Percentiles rank a stretch among this genome's conserved stretches.
Conservation (phyloP, 805 yeast genomes). For the Limtongia smithiae region DNA sequence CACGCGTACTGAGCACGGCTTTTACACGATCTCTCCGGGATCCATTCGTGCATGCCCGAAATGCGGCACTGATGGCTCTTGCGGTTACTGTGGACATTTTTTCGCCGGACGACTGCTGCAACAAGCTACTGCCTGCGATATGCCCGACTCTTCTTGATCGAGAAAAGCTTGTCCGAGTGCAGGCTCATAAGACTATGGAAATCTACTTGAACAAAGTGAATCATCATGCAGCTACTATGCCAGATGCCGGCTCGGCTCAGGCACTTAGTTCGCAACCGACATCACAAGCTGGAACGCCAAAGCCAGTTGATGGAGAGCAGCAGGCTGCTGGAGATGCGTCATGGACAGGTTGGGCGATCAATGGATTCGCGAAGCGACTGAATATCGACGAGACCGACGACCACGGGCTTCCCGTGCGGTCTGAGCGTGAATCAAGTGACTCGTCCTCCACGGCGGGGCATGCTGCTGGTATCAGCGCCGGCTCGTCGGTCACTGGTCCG, state of each 20-base stretch:
- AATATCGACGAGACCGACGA: constrained; percentile 17
- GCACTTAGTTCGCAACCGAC: constrained; percentile 19
- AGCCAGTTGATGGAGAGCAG: constrained; percentile 1
- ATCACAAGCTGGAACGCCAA: constrained; percentile 14
- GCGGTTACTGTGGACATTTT: constrained; percentile 61
- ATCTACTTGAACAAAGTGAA: constrained; percentile 55
- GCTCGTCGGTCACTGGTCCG: constrained; percentile 7
- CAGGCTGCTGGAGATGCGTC: constrained; percentile 9
- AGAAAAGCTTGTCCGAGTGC: constrained; percentile 62
- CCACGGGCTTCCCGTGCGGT: constrained; percentile 10
- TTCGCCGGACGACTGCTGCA: constrained; percentile 70
- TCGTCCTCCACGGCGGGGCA: constrained; percentile 5
- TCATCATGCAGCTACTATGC: constrained; percentile 40
- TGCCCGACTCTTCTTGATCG: constrained; percentile 80
- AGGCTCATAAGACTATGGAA: constrained; percentile 68
- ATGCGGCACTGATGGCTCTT: constrained; percentile 74
- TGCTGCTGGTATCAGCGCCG: not conserved
- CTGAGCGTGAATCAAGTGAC: constrained; percentile 7
- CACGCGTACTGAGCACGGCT: constrained; percentile 81
- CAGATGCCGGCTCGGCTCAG: constrained; percentile 18
- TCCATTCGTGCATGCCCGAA: constrained; percentile 66
- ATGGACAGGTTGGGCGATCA: constrained; percentile 27
- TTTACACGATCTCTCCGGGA: constrained; percentile 80
- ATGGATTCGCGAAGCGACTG: constrained; percentile 22
- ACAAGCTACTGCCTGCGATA: constrained; percentile 75